These are phyloP conservation scores for Dissophora ornata DNA, from an alignment of 192 early-diverging fungal species.

Conservation along the genomic window DNA sequence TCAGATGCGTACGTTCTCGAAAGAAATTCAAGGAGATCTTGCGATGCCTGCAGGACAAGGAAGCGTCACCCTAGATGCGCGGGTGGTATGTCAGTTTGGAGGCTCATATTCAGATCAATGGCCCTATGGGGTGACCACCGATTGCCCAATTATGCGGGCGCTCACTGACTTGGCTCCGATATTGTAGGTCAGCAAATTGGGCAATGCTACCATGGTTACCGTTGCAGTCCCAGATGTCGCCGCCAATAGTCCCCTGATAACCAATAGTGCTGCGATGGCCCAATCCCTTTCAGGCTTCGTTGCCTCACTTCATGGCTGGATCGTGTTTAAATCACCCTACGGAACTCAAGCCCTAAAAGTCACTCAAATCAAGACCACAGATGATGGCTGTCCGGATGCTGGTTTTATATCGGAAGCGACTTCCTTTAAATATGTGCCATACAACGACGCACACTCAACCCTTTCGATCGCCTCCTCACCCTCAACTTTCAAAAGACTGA, in stretches of 20 bases:
- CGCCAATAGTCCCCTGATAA: not conserved
- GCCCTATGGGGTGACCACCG: no score
- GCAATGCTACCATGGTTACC: constrained; percentile 14
- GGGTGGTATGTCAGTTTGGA: constrained; percentile 23
- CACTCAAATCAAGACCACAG: constrained; percentile 10
- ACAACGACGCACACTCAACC: not conserved
- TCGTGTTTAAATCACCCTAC: constrained; percentile 33
- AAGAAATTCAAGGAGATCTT: constrained; percentile 3
- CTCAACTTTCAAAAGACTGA: not conserved
- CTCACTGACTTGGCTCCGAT: not conserved
- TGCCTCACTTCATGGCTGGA: constrained; percentile 22
- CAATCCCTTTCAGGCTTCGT: constrained; percentile 34
- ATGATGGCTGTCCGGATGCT: not conserved
- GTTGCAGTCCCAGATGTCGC: not conserved
- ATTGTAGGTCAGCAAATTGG: constrained; percentile 25
- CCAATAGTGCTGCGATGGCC: constrained; percentile 18
- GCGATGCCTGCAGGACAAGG: constrained; percentile 2
- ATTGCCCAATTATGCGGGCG: no score
- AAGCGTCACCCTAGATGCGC: not conserved
- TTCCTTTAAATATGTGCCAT: not conserved
- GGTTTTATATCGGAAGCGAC: constrained; percentile 34
- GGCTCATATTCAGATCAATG: no score
- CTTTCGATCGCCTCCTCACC: not conserved
- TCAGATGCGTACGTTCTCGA: no score
- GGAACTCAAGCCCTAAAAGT: constrained; percentile 25